These are phyloP conservation scores for Magnusiomyces paraingens DNA, from an alignment of 1,139 yeast species.

Conservation along the genomic window DNA sequence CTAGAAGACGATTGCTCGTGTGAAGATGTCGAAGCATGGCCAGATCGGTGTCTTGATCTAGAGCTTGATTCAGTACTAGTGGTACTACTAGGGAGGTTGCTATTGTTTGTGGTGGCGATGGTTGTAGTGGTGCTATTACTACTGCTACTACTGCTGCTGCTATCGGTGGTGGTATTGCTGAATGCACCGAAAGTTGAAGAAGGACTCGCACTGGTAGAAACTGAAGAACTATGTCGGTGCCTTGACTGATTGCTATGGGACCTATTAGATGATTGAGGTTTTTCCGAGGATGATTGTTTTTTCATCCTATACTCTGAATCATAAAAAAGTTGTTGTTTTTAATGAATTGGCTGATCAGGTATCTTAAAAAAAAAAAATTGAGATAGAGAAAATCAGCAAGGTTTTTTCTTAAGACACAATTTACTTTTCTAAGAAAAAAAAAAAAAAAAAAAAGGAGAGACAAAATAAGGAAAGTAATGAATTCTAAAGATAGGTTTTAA, in stretches of 20 bases:
- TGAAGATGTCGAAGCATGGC: too few relatives aligned
- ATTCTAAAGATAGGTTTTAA: neutral
- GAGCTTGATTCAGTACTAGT: too few relatives aligned
- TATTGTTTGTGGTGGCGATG: neutral
- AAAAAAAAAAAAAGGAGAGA: neutral
- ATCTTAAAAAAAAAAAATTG: too few relatives aligned
- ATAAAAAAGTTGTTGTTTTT: neutral
- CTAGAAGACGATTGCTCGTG: too few relatives aligned
- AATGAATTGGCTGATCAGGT: too few relatives aligned
- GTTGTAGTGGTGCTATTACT: neutral
- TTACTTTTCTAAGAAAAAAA: neutral
- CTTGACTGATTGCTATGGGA: neutral
- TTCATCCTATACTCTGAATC: neutral
- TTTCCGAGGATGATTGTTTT: neutral
- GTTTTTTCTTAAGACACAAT: neutral
- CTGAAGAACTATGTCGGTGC: neutral
- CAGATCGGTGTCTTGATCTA: too few relatives aligned
- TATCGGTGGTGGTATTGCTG: neutral
- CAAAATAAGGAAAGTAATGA: neutral
- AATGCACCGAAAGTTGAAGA: too few relatives aligned
- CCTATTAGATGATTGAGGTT: neutral
- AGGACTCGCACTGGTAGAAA: neutral
- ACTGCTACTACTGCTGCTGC: conserved; percentile 1
- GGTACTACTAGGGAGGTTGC: neutral
- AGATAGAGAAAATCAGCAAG: neutral